Base-by-base conservation (phyloP, 352 stramenopile genomes). In the Phytophthora syringae region DNA sequence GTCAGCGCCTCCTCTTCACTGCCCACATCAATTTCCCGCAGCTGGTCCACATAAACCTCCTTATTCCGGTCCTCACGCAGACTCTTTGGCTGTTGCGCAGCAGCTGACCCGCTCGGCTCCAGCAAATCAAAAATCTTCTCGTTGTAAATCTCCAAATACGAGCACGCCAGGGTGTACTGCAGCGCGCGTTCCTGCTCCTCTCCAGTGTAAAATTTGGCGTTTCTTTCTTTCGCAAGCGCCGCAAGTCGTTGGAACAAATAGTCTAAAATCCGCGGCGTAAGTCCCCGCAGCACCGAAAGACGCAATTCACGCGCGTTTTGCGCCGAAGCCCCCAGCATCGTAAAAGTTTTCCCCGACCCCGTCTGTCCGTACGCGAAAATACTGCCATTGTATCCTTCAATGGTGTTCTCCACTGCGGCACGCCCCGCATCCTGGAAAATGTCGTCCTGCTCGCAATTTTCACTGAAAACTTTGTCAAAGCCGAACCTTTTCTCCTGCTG, bases 131-230 rank as follows among this genome's bases (percentile, higher is more conserved):
- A 94, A 16, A 97, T 64, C 67, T 95, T 94, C 37, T 97, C 90
- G 61, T 97, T 97, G 72, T 97, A 97, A 59, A 97, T 96, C 55
- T 97, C 89, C 27, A 97, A 63, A 59, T 95, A 97, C 52, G 89
- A 97, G 57, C 88, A 96, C 32, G 78, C 82, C 44, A 93, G 55
- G 20, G 69, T 77, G 56, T 88, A 90, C 51, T 88, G 69, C 28
- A 89, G 40, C 15, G 82, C 74, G 10, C 55, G 48, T 25, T 76
- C 70, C 22, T 67, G 22, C 15, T 75, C 70, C 7, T 78, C 50
- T 51, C 66, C 70, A 47, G 40, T 54, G 27, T 72, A 66, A 59
- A 75, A 78, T 18, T 51, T 60, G n/a, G 47, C 36, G 22, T 77
- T 82, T n/a, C 84, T 75, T 55, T 86, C 73, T 1, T 60, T 52